Conservation (phyloP, 2,329 filamentous ascomycete species). For the Beauveria medogensis region DNA sequence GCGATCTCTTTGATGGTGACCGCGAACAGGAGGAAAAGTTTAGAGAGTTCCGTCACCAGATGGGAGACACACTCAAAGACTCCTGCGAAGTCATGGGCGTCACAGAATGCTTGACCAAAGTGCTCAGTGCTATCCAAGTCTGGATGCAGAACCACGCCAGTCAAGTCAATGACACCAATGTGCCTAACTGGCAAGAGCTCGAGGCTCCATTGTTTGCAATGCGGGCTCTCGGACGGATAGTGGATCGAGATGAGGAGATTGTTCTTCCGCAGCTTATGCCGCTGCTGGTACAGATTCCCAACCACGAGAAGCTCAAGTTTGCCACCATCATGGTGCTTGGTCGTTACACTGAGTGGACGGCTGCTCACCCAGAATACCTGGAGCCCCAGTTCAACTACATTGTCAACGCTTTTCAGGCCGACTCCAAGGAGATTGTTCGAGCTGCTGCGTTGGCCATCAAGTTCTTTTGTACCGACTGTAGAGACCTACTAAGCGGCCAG, state of each 20-base stretch:
- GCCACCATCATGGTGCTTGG: slow-evolving; percentile 97
- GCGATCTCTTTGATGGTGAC: slow-evolving; percentile 90
- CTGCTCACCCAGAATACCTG: slow-evolving; percentile 84
- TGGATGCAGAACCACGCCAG: slow-evolving; percentile 82
- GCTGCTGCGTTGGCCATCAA: slow-evolving; percentile 92
- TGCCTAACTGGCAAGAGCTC: slow-evolving; percentile 93
- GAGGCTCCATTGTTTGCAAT: slow-evolving; percentile 93
- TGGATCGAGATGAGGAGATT: slow-evolving; percentile 76
- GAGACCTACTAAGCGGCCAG: slow-evolving; percentile 73
- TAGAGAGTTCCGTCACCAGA: slow-evolving; percentile 88
- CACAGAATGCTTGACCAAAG: slow-evolving; percentile 82
- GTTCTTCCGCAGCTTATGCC: slow-evolving; percentile 90
- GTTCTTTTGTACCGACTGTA: slow-evolving; percentile 95
- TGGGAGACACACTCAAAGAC: slow-evolving; percentile 97
- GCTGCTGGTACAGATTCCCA: slow-evolving; percentile 85
- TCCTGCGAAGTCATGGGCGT: slow-evolving; percentile 94
- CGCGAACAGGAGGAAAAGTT: slow-evolving; percentile 96
- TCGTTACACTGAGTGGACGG: slow-evolving; percentile 96
- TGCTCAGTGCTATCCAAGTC: slow-evolving; percentile 73
- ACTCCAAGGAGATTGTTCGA: slow-evolving; percentile 82
- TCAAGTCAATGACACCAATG: slow-evolving; percentile 62
- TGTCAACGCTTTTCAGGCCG: slow-evolving; percentile 81
- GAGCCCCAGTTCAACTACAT: slow-evolving; percentile 94
- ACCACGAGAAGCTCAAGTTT: slow-evolving; percentile 96
- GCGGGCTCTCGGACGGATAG: slow-evolving; percentile 94